Conservation (phyloP, 257 asterid genomes). For the Ophiorrhiza pumila region DNA sequence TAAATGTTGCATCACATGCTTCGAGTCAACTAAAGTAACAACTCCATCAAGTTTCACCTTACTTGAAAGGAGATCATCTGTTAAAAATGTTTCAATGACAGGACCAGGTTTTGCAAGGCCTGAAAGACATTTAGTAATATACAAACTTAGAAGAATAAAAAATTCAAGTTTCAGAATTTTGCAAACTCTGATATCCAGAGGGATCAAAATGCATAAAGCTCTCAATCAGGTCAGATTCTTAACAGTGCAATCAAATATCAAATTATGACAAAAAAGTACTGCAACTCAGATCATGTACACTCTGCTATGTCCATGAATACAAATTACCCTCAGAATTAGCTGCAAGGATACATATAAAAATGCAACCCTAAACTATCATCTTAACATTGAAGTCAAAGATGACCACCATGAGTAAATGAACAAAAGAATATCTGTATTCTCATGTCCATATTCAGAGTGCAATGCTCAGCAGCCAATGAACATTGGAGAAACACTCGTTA, state of each 20-base stretch:
- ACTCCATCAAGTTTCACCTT: conserved; percentile 96
- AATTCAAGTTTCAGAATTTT: neutral
- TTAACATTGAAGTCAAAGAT: neutral
- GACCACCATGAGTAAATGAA: neutral
- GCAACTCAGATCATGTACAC: neutral
- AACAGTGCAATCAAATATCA: neutral
- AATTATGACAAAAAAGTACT: neutral
- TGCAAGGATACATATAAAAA: neutral
- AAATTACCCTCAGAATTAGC: neutral
- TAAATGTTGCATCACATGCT: conserved; percentile 72
- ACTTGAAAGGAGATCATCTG: conserved; percentile 77
- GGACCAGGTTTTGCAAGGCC: conserved; percentile 99
- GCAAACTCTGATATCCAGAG: neutral
- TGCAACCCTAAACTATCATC: neutral
- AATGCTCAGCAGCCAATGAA: neutral
- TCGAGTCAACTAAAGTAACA: conserved; percentile 84
- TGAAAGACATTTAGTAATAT: conserved; percentile 24
- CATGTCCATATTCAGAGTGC: neutral
- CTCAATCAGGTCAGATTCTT: conserved; percentile 1
- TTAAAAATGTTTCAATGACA: conserved; percentile 87
- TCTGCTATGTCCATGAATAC: neutral
- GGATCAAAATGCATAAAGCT: neutral
- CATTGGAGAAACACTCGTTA: neutral
- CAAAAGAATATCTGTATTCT: neutral
- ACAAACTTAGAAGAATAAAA: neutral